phyloP scores from a whole-genome alignment of 129 eudicot genomes.

The Centella asiatica region DNA sequence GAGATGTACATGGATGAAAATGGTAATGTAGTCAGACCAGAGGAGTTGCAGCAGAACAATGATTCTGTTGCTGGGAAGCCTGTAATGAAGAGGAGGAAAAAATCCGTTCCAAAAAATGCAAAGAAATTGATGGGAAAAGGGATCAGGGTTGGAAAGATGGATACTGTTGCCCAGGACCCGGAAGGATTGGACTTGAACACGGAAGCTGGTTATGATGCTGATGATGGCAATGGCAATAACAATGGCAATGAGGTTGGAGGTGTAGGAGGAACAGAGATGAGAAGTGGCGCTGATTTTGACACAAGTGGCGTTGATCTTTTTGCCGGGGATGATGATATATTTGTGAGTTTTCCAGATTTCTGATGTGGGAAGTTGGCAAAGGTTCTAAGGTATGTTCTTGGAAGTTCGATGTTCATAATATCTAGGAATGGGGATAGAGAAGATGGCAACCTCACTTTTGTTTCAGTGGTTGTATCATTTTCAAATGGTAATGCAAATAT shows the following conservation, averaged over 20 bases:
- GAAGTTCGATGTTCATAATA: constrained; percentile 9
- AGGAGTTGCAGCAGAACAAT: neutral
- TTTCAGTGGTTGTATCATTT: constrained; percentile 11
- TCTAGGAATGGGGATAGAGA: constrained; percentile 8
- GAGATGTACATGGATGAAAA: neutral
- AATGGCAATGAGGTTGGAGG: neutral
- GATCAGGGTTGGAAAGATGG: constrained; percentile 24
- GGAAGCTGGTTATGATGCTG: constrained; percentile 15
- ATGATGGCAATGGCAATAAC: constrained; percentile 6
- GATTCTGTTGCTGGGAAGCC: constrained; percentile 13
- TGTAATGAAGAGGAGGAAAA: constrained; percentile 30
- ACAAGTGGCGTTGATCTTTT: constrained; percentile 25
- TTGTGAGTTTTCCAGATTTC: constrained; percentile 26
- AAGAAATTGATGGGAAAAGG: constrained; percentile 50
- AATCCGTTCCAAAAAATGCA: constrained; percentile 32
- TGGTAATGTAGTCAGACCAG: neutral
- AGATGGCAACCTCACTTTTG: constrained; percentile 14
- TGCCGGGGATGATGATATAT: constrained; percentile 43
- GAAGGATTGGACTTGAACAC: constrained; percentile 15
- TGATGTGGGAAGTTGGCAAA: constrained; percentile 2
- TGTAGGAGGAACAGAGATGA: constrained; percentile 13
- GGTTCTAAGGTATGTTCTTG: constrained; percentile 14
- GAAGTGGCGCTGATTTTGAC: neutral
- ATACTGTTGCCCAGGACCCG: constrained; percentile 9
- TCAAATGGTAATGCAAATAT: constrained; percentile 13